Evolutionary conservation across 1,139 yeast species (phyloP).

Genomic region (Kodamaea derodonti): DNA sequence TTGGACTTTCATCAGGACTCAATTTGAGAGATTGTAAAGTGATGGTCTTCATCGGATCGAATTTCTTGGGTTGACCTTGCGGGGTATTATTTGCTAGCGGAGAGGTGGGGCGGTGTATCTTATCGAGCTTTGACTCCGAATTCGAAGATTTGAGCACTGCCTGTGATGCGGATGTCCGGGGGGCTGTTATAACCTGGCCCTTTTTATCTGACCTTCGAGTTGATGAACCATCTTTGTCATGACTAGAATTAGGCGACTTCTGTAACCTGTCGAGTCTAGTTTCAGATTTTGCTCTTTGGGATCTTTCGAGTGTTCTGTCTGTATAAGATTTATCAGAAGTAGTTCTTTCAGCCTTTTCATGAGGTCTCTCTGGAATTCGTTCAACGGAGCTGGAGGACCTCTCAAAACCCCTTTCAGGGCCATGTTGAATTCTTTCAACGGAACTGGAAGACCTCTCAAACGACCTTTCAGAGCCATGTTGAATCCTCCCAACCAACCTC

Average conservation of each 20-base stretch:
- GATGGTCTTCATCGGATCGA: neutral
- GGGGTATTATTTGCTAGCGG: neutral
- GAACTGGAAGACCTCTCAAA: conserved; percentile 21
- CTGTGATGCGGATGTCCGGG: neutral
- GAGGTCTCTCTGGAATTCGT: neutral
- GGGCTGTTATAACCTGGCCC: neutral
- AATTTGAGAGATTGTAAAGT: conserved; percentile 10
- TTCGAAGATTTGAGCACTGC: neutral
- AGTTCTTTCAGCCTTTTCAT: neutral
- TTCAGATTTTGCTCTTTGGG: neutral
- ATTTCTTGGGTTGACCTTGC: neutral
- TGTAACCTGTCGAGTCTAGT: neutral
- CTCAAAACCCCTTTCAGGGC: neutral
- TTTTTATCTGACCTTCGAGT: neutral
- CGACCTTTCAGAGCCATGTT: neutral
- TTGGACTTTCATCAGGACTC: neutral
- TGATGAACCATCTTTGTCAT: neutral
- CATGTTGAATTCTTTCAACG: conserved; percentile 9
- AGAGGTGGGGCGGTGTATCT: neutral
- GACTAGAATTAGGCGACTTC: neutral
- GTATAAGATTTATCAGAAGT: neutral
- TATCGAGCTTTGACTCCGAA: neutral
- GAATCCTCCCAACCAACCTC: conserved; percentile 23
- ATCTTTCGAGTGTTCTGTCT: neutral
- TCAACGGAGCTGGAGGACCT: neutral